Percentiles rank a stretch among this genome's conserved stretches.
phyloP scores from a whole-genome alignment of 306 rosid species.

The Styphnolobium japonicum region DNA sequence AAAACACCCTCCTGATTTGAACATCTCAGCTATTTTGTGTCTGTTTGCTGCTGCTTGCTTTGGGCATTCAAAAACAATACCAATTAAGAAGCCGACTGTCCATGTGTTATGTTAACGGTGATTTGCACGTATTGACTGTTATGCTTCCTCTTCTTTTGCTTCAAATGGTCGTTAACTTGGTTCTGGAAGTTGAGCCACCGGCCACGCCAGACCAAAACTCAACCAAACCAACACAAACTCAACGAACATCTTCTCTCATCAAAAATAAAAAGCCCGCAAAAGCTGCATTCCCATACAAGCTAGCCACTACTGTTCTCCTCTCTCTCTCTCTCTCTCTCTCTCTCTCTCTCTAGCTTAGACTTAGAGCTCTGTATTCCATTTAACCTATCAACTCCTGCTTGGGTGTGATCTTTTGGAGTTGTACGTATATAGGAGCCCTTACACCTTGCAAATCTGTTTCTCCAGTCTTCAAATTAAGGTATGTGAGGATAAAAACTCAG shows the following conservation, averaged over 20 bases:
- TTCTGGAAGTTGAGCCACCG: conserved; percentile 36
- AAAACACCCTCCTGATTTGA: conserved; percentile 31
- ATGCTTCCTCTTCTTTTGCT: conserved; percentile 29
- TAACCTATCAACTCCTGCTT: neutral
- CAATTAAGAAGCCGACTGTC: neutral
- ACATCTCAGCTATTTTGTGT: conserved; percentile 18
- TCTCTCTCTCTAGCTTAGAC: neutral
- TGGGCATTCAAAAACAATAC: neutral
- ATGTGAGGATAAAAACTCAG: neutral
- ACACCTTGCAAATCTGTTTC: neutral
- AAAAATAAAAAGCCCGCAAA: conserved; percentile 46
- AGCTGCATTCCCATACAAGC: conserved; percentile 34
- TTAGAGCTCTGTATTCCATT: neutral
- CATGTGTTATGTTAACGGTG: neutral
- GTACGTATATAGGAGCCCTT: conserved; percentile 20
- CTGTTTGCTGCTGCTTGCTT: neutral
- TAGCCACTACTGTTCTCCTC: neutral
- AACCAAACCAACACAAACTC: conserved; percentile 12
- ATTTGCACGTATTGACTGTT: neutral
- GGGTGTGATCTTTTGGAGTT: conserved; percentile 21
- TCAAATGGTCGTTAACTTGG: conserved; percentile 38
- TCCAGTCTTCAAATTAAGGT: conserved; percentile 29
- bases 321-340: neutral
- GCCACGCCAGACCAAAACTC: conserved; percentile 18
- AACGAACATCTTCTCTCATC: conserved; percentile 25